These are phyloP conservation scores for Colletotrichum tabaci DNA, from an alignment of 2,329 filamentous ascomycete species.

Conservation along the genomic window DNA sequence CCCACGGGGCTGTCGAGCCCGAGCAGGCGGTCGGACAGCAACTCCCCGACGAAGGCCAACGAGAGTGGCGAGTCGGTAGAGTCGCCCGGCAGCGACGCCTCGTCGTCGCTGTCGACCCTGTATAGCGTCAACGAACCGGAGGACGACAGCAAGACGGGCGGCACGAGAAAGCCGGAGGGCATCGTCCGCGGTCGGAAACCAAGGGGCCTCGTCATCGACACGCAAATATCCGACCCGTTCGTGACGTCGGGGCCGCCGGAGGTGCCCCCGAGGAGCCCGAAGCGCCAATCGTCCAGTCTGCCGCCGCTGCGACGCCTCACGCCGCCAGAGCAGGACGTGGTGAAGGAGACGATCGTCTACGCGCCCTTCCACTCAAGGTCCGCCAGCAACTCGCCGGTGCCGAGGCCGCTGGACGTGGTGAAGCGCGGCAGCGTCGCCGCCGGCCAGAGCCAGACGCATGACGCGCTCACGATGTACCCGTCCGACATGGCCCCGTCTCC, in stretches of 20 bases:
- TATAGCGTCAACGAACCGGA: constrained; percentile 69
- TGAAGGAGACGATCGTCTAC: background rate
- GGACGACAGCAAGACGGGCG: constrained; percentile 47
- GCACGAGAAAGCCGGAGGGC: background rate
- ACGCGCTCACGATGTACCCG: constrained; percentile 27
- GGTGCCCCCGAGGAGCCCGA: constrained; percentile 28
- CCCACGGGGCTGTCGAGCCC: constrained; percentile 61
- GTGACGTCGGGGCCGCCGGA: constrained; percentile 14
- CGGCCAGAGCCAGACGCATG: constrained; percentile 3
- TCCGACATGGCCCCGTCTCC: constrained; percentile 5
- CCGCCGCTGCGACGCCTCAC: constrained; percentile 10
- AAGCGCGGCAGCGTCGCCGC: constrained; percentile 3
- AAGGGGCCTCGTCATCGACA: constrained; percentile 30
- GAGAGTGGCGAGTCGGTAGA: constrained; percentile 39
- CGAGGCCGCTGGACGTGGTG: constrained; percentile 19
- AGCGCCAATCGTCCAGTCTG: constrained; percentile 15
- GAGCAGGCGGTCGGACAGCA: constrained; percentile 53
- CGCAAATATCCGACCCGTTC: constrained; percentile 42
- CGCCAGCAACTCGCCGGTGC: constrained; percentile 33
- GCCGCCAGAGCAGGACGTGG: background rate
- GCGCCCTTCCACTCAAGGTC: constrained; percentile 13
- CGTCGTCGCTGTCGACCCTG: constrained; percentile 69
- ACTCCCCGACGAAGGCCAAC: constrained; percentile 32
- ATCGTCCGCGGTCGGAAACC: constrained; percentile 15
- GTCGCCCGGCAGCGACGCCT: constrained; percentile 61